Conservation (phyloP, 2,329 filamentous ascomycete genomes). For the Aspergillus luchuensis region DNA sequence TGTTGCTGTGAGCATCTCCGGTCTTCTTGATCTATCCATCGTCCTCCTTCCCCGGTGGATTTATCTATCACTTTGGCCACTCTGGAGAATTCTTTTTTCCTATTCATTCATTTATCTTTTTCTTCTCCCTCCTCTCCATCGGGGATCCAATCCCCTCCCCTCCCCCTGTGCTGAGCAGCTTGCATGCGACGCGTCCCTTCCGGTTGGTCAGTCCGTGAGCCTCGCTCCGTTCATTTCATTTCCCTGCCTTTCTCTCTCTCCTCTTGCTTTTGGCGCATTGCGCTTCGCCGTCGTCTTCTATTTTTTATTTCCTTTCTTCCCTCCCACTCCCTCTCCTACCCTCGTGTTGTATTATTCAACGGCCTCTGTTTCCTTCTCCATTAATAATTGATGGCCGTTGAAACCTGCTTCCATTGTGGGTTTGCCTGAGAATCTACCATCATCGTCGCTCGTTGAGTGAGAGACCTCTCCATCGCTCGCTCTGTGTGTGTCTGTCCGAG, state of each 20-base stretch:
- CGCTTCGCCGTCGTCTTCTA: neutral
- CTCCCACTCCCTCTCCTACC: neutral
- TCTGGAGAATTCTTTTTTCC: neutral
- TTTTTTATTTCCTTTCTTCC: neutral
- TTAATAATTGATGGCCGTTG: neutral
- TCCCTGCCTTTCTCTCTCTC: neutral
- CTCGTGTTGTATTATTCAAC: neutral
- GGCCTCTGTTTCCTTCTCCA: too few relatives aligned
- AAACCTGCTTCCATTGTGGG: slow-evolving; percentile 17
- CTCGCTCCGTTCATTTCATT: neutral
- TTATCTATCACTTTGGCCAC: too few relatives aligned
- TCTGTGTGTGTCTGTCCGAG: too few relatives aligned
- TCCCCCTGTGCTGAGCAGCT: neutral
- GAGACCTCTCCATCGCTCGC: neutral
- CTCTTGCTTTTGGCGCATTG: neutral
- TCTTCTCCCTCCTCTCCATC: neutral
- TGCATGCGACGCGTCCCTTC: slow-evolving; percentile 19
- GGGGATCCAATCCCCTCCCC: neutral
- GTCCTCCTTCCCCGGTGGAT: too few relatives aligned
- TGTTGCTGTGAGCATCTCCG: too few relatives aligned
- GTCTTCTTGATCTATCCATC: too few relatives aligned
- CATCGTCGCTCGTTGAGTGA: slow-evolving; percentile 10
- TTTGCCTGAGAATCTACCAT: slow-evolving; percentile 9
- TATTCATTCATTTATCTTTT: too few relatives aligned
- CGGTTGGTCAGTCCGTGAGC: neutral